Base-by-base conservation (phyloP, 2,329 filamentous ascomycete genomes). In the Curvularia lunata region DNA sequence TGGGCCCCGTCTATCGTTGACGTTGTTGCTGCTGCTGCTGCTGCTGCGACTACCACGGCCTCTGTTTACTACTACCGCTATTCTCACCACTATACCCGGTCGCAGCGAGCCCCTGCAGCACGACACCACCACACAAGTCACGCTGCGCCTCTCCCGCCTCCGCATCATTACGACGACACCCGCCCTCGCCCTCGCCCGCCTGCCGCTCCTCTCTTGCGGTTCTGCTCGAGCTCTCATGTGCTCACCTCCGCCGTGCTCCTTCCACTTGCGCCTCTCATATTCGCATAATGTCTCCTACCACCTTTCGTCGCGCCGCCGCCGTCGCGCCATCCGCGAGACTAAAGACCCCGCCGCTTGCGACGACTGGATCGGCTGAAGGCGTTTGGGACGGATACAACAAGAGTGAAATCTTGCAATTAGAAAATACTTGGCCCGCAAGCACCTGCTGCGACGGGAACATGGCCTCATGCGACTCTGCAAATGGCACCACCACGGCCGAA, bases 201-300 rank as follows among this genome's bases (percentile, higher is more conserved):
- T 42, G 58, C 63, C 65, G 65, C 64, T 56, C 61, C 41, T 52
- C 45, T 56, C 59, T 52, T 64, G 69, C 73, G 70, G 67, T 69
- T 61, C 59, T 62, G 61, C 66, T 65, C 61, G 60, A 63, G 68
- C 69, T 66, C 73, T 71, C 69, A 77, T 76, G 73, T 76, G 74
- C 73, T 67, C 66, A 64, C 70, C 69, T 72, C 65, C 68, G 68
- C 70, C 67, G 52, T 66, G 64, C 67, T 72, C 61, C 62, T 66
- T 69, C 68, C 66, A 70, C 69, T 74, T 68, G 73, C 73, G 73
- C 72, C 66, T 70, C 68, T 69, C 67, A 42, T 67, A 68, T 69
- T 65, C 72, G 66, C 71, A 72, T 48, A 63, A 75, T 77, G 73
- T 64, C 60, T 63, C 64, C 65, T 66, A 65, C 70, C 70, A 73